Evolutionary conservation across 345 rosid genomes (phyloP), one percentile per base, ranked within the genome.

Genomic region (Salix koriyanagi): DNA sequence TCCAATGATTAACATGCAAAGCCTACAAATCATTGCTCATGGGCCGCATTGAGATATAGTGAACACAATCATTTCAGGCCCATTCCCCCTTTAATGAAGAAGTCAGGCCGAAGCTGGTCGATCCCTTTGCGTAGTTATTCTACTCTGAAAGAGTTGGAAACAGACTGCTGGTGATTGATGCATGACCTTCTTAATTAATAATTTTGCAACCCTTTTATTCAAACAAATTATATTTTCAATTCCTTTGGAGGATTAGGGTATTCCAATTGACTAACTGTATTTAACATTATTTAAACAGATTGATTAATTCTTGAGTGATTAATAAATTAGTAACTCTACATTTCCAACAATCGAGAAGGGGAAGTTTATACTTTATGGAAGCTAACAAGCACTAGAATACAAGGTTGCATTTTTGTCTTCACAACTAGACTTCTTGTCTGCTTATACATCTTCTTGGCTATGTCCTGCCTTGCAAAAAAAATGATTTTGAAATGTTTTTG

Each of bases 351-450:
- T 34, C 36, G 42, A 58, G 60, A 71, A 58, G 12, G 7, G 64
- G 26, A 23, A 71, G 50, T 32, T 7, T 32, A 58, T 10, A 41
- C 1, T 41, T 41, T 41, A 41, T 13, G 8, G 30, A 69, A 62
- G 23, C 26, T 36, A 60, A 77, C 81, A 75, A 75, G 39, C 28
- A 68, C 73, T 72, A 73, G 26, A 79, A 7, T 48, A 70, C 75
- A 77, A 11, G 14, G 84, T 81, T 73, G 26, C 75, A 18, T 67
- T 83, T 5, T 77, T 82, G 89, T 82, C 85, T 76, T 76, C 78
- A 56, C 70, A 73, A 4, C 58, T 34, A 60, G 8, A 15, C 36
- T 34, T 70, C 28, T 70, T 48, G 23, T 11, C 30, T 62, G 28
- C 30, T 26, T 62, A 25, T 26, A 62, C 15, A 25, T 26, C 26